Evolutionary conservation across 73 alveolate species (phyloP), one percentile per base, ranked within the genome.

Genomic region (Paramecium pentaurelia): DNA sequence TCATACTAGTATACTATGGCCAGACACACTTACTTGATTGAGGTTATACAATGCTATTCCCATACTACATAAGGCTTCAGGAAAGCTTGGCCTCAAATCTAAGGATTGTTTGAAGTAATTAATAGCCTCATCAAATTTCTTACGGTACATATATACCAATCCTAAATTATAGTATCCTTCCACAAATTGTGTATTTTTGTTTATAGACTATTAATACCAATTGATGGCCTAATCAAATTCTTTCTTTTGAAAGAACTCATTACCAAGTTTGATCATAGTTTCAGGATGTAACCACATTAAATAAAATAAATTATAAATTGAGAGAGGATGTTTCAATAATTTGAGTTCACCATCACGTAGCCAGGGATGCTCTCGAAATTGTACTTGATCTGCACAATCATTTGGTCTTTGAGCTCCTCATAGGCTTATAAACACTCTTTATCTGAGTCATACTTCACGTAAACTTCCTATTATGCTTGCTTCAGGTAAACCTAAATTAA

Each of bases 231-330:
- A 14, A 44, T 80, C 91, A n/a, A 44, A 80, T 47, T 80, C 91
- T n/a, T 47, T 80, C 73, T 80, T 80, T 42, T 42, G 73, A 27
- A 80, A 80, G 91, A 80, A 80, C 10, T 80, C 91, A 51, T 80
- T 80, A 18, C 91, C 91, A 22, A 80, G 58, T 36, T 80, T 80
- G 6, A 80, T 80, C 91, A 80, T 80, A 10, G 91, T 80, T 80
- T 80, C 91, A 25, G 91, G 91, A 80, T 80, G 91, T 16, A 80
- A 38, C 91, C 91, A 80, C 91, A 80, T 80, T 80, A 32, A 40
- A 40, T 42, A 20, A 44, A 22, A 34, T 37, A 73, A 36, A 37
- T 54, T 54, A 54, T 54, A 73, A 30, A 73, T 73, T 36, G 87
- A 73, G 87, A 73, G 84, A 64, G 84, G 70, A 54, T 54, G 70